phyloP scores from a whole-genome alignment of 257 asterid species.

The Mentha longifolia region DNA sequence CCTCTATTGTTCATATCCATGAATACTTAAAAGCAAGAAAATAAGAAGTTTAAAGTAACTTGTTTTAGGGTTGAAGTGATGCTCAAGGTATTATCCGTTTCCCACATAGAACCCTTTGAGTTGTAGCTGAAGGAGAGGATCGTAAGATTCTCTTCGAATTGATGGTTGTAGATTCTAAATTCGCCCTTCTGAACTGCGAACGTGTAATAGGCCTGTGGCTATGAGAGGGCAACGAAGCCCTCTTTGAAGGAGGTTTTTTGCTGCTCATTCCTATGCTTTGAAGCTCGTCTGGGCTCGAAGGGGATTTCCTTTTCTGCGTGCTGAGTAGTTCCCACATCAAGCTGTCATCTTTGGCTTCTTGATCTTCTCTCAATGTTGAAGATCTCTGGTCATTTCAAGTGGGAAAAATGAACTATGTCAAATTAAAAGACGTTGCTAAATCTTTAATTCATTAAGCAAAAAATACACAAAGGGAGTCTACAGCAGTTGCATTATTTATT shows the following conservation, averaged over 20 bases:
- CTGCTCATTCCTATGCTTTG: slow-evolving; percentile 41
- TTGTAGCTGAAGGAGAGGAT: slow-evolving; percentile 55
- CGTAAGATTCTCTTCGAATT: slow-evolving; percentile 46
- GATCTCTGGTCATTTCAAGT: slow-evolving; percentile 27
- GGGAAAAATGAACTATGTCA: neutral
- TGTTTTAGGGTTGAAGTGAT: no score
- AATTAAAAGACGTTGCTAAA: neutral
- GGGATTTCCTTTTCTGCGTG: slow-evolving; percentile 54
- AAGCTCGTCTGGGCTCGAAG: slow-evolving; percentile 46
- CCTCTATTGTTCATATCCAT: no score
- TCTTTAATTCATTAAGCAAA: no score
- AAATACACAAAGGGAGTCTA: no score
- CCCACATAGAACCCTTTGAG: slow-evolving; percentile 31
- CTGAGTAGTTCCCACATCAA: slow-evolving; percentile 62
- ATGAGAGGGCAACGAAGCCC: slow-evolving; percentile 37
- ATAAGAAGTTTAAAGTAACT: no score
- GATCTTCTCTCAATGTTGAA: slow-evolving; percentile 42
- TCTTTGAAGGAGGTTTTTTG: slow-evolving; percentile 38
- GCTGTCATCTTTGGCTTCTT: slow-evolving; percentile 48
- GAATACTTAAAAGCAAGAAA: no score
- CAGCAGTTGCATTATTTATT: no score
- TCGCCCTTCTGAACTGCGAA: slow-evolving; percentile 34
- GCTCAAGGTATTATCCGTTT: slow-evolving; percentile 40
- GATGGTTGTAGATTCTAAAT: slow-evolving; percentile 39
- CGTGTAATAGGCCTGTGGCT: slow-evolving; percentile 31